phyloP scores from a whole-genome alignment of 2,329 filamentous ascomycete species.

The Botrytis galanthina region DNA sequence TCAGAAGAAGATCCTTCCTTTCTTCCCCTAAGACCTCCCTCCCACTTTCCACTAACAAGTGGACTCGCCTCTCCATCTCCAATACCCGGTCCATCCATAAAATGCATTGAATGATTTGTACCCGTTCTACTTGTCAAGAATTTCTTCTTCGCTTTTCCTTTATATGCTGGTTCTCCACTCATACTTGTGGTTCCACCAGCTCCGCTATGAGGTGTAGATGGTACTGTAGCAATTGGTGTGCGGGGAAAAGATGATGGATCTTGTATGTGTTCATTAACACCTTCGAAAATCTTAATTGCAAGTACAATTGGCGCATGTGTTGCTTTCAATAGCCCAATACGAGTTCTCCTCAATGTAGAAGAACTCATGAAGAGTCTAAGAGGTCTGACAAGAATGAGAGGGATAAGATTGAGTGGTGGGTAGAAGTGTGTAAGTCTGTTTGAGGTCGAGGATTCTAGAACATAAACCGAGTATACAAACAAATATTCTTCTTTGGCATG shows the following conservation, averaged over 20 bases:
- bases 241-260: slow-evolving; percentile 26
- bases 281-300: slow-evolving; percentile 57
- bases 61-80: slow-evolving; percentile 23
- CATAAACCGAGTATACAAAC: slow-evolving; percentile 69
- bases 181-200: not conserved
- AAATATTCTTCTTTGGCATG: slow-evolving; percentile 68
- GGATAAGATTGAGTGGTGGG: slow-evolving; percentile 71
- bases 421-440: slow-evolving; percentile 69
- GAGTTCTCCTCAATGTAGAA: slow-evolving; percentile 59
- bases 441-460: slow-evolving; percentile 64
- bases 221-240: slow-evolving; percentile 14
- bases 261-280: slow-evolving; percentile 37
- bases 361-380: slow-evolving; percentile 66
- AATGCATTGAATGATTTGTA: slow-evolving; percentile 26
- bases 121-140: slow-evolving; percentile 28
- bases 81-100: slow-evolving; percentile 19
- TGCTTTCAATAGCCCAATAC: slow-evolving; percentile 60
- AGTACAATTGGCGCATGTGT: slow-evolving; percentile 67
- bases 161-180: slow-evolving; percentile 1
- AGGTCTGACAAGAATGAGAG: slow-evolving; percentile 69
- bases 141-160: slow-evolving; percentile 18
- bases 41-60: not conserved
- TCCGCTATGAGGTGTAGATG: slow-evolving; percentile 17
- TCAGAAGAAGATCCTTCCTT: not conserved
- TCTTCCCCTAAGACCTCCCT: not conserved